These are phyloP conservation scores for Astragalus membranaceus DNA, from an alignment of 306 rosid species.

Conservation along the genomic window DNA sequence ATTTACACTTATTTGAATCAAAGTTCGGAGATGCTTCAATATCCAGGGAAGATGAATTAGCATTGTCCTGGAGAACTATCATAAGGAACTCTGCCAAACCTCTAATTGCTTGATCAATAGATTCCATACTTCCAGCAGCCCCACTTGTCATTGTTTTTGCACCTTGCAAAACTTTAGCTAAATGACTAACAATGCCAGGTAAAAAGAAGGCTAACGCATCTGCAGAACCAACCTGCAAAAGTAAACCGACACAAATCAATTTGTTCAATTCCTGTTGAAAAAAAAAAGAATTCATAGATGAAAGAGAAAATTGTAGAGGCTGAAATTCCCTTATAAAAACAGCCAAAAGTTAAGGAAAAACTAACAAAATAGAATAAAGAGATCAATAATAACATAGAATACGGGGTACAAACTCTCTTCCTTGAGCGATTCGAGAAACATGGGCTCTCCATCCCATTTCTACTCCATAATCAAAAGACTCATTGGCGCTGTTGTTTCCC, in stretches of 20 bases:
- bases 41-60: constrained; percentile 41
- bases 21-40: constrained; percentile 29
- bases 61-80: constrained; percentile 79
- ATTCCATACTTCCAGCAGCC: constrained; percentile 78
- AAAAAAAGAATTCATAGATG: not conserved
- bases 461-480: not conserved
- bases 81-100: constrained; percentile 80
- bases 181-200: constrained; percentile 88
- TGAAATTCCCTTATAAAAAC: not conserved
- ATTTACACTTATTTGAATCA: constrained; percentile 25
- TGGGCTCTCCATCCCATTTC: not conserved
- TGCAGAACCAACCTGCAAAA: constrained; percentile 72
- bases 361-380: not conserved
- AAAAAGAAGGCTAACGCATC: constrained; percentile 92
- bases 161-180: constrained; percentile 71
- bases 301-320: not conserved
- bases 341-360: not conserved
- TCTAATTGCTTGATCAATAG: constrained; percentile 74
- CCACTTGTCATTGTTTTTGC: constrained; percentile 79
- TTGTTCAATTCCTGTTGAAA: constrained; percentile 3
- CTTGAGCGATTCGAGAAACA: not conserved
- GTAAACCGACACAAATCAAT: constrained; percentile 8
- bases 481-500: not conserved
- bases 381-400: not conserved
- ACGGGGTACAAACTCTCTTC: not conserved